These are phyloP conservation scores for Neurospora sp. DNA, from an alignment of 495 filamentous ascomycete species.

Conservation along the genomic window DNA sequence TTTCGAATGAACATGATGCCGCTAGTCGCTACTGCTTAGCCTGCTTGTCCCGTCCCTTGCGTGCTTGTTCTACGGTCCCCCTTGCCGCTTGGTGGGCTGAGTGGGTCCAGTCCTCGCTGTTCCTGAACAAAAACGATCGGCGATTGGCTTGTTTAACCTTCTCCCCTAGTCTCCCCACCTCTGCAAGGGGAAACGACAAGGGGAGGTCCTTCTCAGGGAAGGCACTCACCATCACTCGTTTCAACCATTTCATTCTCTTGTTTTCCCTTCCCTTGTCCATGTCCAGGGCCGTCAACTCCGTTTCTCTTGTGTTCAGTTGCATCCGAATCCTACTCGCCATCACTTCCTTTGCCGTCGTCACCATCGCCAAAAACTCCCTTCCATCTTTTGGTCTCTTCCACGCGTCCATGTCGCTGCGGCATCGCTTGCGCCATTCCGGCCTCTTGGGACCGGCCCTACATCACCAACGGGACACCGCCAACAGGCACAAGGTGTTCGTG, in stretches of 20 bases:
- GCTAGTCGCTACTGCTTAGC: neutral
- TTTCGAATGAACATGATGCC: neutral
- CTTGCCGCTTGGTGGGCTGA: neutral
- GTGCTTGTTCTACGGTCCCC: neutral
- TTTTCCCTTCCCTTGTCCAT: neutral
- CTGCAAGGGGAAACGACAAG: neutral
- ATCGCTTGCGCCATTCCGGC: neutral
- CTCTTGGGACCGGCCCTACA: neutral
- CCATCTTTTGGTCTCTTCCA: neutral
- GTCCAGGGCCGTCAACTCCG: neutral
- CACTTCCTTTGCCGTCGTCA: neutral
- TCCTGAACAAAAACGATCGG: neutral
- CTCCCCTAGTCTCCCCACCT: neutral
- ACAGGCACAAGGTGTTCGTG: neutral
- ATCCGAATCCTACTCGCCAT: neutral
- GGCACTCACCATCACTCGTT: neutral
- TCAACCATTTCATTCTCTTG: neutral
- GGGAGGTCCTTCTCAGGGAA: neutral
- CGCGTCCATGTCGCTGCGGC: neutral
- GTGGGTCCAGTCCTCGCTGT: neutral
- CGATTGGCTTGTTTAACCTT: neutral
- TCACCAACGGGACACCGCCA: neutral
- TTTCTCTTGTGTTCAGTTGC: neutral
- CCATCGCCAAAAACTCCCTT: neutral
- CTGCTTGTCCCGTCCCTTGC: neutral